Conservation (phyloP, 176 grass and related monocot species). For the Paspalum notatum region DNA sequence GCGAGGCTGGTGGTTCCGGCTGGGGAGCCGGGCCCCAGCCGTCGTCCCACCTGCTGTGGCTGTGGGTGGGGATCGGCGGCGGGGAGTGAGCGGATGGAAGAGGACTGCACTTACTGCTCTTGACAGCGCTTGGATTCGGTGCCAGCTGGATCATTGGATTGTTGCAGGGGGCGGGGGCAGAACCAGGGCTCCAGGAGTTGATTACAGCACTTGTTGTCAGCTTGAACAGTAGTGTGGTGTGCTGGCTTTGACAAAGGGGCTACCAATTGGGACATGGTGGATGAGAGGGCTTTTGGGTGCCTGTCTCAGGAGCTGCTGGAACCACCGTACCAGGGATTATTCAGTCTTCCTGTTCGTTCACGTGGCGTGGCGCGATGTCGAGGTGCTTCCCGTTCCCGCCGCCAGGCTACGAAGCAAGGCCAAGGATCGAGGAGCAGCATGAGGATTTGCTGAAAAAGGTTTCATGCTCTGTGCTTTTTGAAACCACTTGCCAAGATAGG, state of each 20-base stretch:
- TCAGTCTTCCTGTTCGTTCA: conserved; percentile 3
- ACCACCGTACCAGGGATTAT: conserved; percentile 1
- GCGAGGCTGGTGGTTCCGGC: not conserved
- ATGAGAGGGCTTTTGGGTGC: conserved; percentile 17
- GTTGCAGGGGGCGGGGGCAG: not conserved
- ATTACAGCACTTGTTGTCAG: not conserved
- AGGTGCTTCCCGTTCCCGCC: conserved; percentile 57
- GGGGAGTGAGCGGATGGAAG: conserved; percentile 53
- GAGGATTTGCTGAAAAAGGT: conserved; percentile 59
- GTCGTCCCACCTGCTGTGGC: conserved; percentile 40
- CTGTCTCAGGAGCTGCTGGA: not conserved
- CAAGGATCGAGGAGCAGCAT: conserved; percentile 19
- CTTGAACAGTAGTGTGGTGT: not conserved
- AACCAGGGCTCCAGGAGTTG: not conserved
- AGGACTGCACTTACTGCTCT: conserved; percentile 44
- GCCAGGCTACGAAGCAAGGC: conserved; percentile 47
- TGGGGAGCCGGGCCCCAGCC: not conserved
- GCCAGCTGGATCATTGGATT: not conserved
- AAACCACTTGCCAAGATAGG: conserved; percentile 19
- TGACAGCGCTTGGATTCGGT: not conserved
- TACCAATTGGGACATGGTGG: conserved; percentile 45
- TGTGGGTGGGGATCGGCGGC: conserved; percentile 60
- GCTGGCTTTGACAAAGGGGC: not conserved
- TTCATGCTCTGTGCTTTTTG: conserved; percentile 32
- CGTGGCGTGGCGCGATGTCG: conserved; percentile 40